Evolutionary conservation across 108 stramenopile species (phyloP), one percentile per base, ranked within the genome.

Genomic region (Fragilaria crotonensis): DNA sequence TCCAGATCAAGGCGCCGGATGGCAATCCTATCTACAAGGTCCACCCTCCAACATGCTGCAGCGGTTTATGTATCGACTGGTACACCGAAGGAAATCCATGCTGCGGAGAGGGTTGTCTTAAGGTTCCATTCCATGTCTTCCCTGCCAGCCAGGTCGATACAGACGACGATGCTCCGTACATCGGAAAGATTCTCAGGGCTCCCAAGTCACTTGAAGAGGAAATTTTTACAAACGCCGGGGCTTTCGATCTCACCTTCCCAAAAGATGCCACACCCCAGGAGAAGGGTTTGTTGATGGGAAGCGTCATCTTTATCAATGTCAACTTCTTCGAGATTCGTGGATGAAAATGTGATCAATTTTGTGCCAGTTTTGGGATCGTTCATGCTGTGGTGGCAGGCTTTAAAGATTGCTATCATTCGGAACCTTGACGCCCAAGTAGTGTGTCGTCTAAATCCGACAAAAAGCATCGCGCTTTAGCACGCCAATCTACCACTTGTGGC

Each of bases 31-130:
- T 84, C n/a, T n/a, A n/a, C n/a, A n/a, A n/a, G n/a, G n/a, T n/a
- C n/a, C n/a, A n/a, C n/a, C n/a, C n/a, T n/a, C 83, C 87, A 7
- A 88, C 87, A 5, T 84, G 87, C 60, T 63, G 69, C 32, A 70
- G 73, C 18, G 83, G 80, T 14, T 53, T 76, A 33, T 88, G 87
- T 54, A 64, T 88, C 30, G 68, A 88, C 45, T 83, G 75, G 57
- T 80, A 70, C 41, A 70, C 80, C 33, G 83, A 82, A 48, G 87
- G 83, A 30, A 79, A 79, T 36, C 84, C 84, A 19, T 81, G 78
- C 45, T 46, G n/a, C 33, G 76, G 80, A 33, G 68, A 80, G 31
- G 87, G 83, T 27, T 89, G 87, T 58, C 83, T 78, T 71, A 82
- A 84, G 62, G 73, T 73, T 26, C 74, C 83, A 1, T 84, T 79